phyloP scores from a whole-genome alignment of 1,284 basidiomycete genomes.

The Bjerkandera adusta region DNA sequence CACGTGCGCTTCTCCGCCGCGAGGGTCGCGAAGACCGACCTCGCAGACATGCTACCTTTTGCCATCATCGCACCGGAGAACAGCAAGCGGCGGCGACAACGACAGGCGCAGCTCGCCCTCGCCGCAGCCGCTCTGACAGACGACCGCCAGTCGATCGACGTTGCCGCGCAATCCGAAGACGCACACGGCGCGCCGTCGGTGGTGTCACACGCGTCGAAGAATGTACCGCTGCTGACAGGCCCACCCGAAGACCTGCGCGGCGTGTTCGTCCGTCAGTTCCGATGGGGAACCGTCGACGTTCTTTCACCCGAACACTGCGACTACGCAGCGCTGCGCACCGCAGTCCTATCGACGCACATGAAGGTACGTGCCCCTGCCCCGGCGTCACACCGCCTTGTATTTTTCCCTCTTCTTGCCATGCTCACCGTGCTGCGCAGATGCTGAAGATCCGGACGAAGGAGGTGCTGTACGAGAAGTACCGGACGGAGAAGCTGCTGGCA shows the following conservation, averaged over 20 bases:
- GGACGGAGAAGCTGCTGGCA: conserved; percentile 82
- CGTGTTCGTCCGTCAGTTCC: conserved; percentile 69
- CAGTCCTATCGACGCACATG: conserved; percentile 75
- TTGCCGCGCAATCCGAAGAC: conserved; percentile 41
- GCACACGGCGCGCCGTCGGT: conserved; percentile 31
- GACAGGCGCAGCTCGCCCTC: conserved; percentile 10
- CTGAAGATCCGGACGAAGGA: conserved; percentile 78
- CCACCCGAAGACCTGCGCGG: conserved; percentile 68
- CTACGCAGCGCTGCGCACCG: conserved; percentile 76
- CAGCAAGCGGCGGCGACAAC: conserved; percentile 21
- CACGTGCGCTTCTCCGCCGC: conserved; percentile 75
- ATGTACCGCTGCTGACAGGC: conserved; percentile 39
- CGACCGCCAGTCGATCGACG: conserved; percentile 18
- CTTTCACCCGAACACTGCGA: conserved; percentile 81
- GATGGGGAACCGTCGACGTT: conserved; percentile 84
- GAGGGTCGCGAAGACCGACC: conserved; percentile 53
- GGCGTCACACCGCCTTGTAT: background rate
- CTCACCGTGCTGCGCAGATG: conserved; percentile 41
- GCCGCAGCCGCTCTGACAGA: conserved; percentile 8
- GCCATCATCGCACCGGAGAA: conserved; percentile 73
- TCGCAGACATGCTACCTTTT: conserved; percentile 64
- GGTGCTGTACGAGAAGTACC: conserved; percentile 79
- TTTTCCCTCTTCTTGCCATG: conserved; percentile 14
- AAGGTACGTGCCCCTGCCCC: conserved; percentile 51
- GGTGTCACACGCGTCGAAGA: conserved; percentile 20